A percentile compares a stretch with the other conserved stretches of the same genome.
phyloP scores from a whole-genome alignment of 176 grass and related monocot species.

The Oryza glumipatula region DNA sequence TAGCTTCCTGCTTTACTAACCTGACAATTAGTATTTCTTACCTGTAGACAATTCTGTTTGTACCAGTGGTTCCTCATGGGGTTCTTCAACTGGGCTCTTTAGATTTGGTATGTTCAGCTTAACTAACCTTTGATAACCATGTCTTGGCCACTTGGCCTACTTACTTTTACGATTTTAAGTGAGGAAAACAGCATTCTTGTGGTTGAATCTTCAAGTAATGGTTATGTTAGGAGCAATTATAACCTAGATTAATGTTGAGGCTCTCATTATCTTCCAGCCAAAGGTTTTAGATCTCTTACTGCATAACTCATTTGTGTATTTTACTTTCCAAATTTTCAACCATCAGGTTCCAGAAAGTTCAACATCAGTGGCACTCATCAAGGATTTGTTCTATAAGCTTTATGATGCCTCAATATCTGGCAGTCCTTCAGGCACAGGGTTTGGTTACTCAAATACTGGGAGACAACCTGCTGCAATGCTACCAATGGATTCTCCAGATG shows the following conservation, averaged over 20 bases:
- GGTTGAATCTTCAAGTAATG: background rate
- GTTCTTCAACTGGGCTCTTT: conserved; percentile 76
- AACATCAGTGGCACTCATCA: conserved; percentile 56
- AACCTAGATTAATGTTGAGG: conserved; percentile 10
- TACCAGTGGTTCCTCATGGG: conserved; percentile 58
- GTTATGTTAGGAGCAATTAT: conserved; percentile 1
- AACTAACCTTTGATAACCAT: background rate
- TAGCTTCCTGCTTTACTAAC: conserved; percentile 33
- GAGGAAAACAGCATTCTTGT: background rate
- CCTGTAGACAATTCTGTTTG: conserved; percentile 71
- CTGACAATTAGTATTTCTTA: conserved; percentile 34
- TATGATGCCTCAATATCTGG: conserved; percentile 30
- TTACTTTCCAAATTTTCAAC: conserved; percentile 21
- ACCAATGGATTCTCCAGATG: conserved; percentile 21
- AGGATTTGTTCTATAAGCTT: conserved; percentile 57
- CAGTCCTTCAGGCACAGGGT: conserved; percentile 39
- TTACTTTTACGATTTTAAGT: conserved; percentile 29
- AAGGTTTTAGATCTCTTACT: conserved; percentile 24
- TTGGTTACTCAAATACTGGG: conserved; percentile 33
- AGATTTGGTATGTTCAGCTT: conserved; percentile 52
- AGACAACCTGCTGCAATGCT: conserved; percentile 29
- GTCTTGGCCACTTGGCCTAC: background rate
- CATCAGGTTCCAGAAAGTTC: conserved; percentile 61
- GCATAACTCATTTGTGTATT: conserved; percentile 5
- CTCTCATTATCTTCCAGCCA: conserved; percentile 15